These are phyloP conservation scores for Knoxdaviesia capensis DNA, from an alignment of 2,329 filamentous ascomycete species.

Conservation along the genomic window DNA sequence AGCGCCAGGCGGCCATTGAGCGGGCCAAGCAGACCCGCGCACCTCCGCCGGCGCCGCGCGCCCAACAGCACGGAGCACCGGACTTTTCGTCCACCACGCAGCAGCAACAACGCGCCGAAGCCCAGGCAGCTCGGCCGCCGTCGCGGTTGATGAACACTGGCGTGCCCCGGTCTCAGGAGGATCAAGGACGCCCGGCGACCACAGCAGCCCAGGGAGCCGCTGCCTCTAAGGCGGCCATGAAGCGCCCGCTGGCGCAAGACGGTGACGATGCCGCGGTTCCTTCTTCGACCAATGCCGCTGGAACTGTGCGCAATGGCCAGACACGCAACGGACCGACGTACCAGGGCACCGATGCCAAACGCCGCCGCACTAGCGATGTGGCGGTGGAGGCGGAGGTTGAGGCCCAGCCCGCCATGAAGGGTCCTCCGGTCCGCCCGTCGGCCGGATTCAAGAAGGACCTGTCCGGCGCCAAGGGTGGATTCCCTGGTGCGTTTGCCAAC, in stretches of 20 bases:
- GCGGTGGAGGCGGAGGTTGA: slow-evolving; percentile 41
- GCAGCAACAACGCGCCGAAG: slow-evolving; percentile 12
- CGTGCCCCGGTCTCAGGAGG: slow-evolving; percentile 32
- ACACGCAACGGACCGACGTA: slow-evolving; percentile 38
- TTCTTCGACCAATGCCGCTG: no score
- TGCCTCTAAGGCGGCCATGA: slow-evolving; percentile 15
- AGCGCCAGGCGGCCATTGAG: slow-evolving; percentile 42
- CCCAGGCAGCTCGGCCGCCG: slow-evolving; percentile 20
- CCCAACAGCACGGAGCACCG: slow-evolving; percentile 29
- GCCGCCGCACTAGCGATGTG: slow-evolving; percentile 57
- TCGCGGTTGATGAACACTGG: slow-evolving; percentile 31
- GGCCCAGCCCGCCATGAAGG: slow-evolving; percentile 45
- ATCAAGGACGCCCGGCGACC: slow-evolving; percentile 53
- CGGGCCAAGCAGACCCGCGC: slow-evolving; percentile 44
- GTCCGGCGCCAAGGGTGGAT: slow-evolving; percentile 8
- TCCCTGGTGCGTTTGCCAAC: slow-evolving; percentile 12
- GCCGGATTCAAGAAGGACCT: slow-evolving; percentile 41
- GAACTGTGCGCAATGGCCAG: slow-evolving; percentile 21
- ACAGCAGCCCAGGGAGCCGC: slow-evolving; percentile 36
- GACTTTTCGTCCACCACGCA: slow-evolving; percentile 20
- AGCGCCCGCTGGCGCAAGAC: slow-evolving; percentile 52
- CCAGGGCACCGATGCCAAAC: slow-evolving; percentile 49
- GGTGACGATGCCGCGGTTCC: slow-evolving; percentile 25
- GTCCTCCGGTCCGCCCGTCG: slow-evolving; percentile 69
- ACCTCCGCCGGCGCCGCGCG: slow-evolving; percentile 36